A percentile compares a stretch with the other conserved stretches of the same genome.
phyloP scores from a whole-genome alignment of 495 filamentous ascomycete genomes.

The Xylaria venustula region DNA sequence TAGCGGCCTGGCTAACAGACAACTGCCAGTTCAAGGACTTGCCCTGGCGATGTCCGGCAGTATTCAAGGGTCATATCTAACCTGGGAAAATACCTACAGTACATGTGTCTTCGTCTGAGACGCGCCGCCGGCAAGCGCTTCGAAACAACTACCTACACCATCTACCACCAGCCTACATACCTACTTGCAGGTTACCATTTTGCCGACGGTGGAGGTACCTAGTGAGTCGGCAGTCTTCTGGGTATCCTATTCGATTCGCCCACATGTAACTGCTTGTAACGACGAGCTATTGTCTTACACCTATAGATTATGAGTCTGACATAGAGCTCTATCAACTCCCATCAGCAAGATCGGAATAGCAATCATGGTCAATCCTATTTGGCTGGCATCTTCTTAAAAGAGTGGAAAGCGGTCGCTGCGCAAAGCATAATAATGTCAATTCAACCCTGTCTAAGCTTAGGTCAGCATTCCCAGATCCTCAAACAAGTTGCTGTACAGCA shows the following conservation, averaged over 20 bases:
- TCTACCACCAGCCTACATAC: too few relatives aligned
- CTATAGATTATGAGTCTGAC: too few relatives aligned
- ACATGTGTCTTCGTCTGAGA: not conserved
- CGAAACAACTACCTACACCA: too few relatives aligned
- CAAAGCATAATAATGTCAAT: not conserved
- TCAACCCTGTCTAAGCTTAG: not conserved
- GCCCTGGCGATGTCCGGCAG: not conserved
- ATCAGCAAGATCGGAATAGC: too few relatives aligned
- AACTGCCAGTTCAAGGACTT: not conserved
- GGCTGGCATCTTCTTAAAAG: not conserved
- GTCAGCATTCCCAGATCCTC: not conserved
- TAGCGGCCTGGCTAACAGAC: not conserved
- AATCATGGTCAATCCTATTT: not conserved
- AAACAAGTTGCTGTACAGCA: too few relatives aligned
- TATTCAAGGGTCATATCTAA: not conserved
- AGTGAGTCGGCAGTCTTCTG: not conserved
- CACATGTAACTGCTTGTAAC: not conserved
- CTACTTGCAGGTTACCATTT: too few relatives aligned
- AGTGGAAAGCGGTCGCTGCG: not conserved
- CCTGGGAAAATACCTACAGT: not conserved
- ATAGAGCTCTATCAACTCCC: not conserved
- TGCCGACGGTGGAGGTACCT: too few relatives aligned
- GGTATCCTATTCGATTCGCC: not conserved
- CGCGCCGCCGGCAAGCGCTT: not conserved
- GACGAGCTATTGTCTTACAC: too few relatives aligned